Evolutionary conservation across 305 asterid species (phyloP).

Genomic region (Fraxinus nigra): DNA sequence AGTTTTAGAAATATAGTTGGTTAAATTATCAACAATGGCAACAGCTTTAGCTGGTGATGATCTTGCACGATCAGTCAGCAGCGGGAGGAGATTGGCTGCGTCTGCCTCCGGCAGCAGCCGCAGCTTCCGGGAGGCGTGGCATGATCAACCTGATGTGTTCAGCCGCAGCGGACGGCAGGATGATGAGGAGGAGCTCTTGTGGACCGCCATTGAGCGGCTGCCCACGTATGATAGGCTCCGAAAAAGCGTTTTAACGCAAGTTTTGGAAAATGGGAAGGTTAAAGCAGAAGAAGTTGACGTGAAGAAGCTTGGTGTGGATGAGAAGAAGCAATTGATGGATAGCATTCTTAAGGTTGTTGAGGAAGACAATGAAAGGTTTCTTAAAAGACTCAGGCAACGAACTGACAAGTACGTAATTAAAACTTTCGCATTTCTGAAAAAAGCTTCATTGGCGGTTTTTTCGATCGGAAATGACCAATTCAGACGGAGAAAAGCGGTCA

Average conservation of each 20-base stretch:
- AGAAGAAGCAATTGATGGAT: constrained; percentile 27
- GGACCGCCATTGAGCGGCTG: constrained; percentile 45
- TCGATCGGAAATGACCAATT: neutral
- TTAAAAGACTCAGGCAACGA: constrained; percentile 22
- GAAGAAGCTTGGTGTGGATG: constrained; percentile 18
- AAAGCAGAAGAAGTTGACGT: constrained; percentile 24
- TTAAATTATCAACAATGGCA: neutral
- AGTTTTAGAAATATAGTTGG: neutral
- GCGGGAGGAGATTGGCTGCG: neutral
- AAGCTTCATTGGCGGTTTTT: neutral
- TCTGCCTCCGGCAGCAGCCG: neutral
- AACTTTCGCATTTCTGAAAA: neutral
- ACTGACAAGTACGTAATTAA: constrained; percentile 17
- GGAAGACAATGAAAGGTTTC: constrained; percentile 35
- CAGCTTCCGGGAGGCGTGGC: constrained; percentile 23
- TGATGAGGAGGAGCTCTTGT: constrained; percentile 41
- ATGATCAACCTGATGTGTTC: constrained; percentile 26
- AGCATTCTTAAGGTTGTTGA: constrained; percentile 19
- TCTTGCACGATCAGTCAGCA: neutral
- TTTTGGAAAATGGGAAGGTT: constrained; percentile 29
- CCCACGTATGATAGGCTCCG: constrained; percentile 32
- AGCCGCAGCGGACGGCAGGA: constrained; percentile 7
- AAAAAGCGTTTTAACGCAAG: constrained; percentile 27
- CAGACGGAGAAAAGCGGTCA: neutral
- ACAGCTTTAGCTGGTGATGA: neutral